A percentile compares a stretch with the other conserved stretches of the same genome.
Conservation (phyloP, 2,329 filamentous ascomycete genomes). For the Diaporthe batatas region DNA sequence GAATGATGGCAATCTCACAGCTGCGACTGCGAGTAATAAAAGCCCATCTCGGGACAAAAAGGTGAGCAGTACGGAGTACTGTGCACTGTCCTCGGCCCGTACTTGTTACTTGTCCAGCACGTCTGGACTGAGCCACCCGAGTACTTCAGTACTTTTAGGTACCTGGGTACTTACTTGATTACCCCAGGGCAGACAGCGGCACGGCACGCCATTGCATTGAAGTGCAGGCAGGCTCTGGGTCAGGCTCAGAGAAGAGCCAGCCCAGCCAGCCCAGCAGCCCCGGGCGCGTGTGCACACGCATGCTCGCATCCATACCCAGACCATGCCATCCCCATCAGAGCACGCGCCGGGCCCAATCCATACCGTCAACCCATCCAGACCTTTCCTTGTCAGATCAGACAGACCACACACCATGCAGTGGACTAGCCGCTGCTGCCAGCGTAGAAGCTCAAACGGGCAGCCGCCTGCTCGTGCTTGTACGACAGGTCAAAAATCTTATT, state of each 20-base stretch:
- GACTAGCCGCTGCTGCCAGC: constrained; percentile 31
- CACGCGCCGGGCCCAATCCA: constrained; percentile 7
- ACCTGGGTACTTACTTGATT: too few species aligned
- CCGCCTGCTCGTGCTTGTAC: constrained; percentile 15
- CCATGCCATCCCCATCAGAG: constrained; percentile 12
- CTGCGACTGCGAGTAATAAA: too few species aligned
- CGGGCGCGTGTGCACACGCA: constrained; percentile 2
- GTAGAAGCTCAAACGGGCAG: constrained; percentile 28
- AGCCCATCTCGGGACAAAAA: neutral
- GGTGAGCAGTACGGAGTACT: too few species aligned
- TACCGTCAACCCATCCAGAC: constrained; percentile 4
- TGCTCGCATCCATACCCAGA: constrained; percentile 12
- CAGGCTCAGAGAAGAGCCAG: constrained; percentile 23
- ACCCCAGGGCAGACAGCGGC: neutral
- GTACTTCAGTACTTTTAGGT: too few species aligned
- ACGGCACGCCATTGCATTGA: neutral
- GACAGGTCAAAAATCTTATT: constrained; percentile 33
- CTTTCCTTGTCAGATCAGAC: neutral
- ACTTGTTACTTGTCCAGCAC: neutral
- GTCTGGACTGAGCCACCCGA: too few species aligned
- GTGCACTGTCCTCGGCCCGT: too few species aligned
- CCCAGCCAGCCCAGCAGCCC: neutral
- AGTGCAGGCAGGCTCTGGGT: neutral
- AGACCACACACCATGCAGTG: constrained; percentile 27
- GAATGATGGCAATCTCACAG: constrained; percentile 14